phyloP scores from a whole-genome alignment of 1,284 basidiomycete genomes.

The Puccinia horiana region DNA sequence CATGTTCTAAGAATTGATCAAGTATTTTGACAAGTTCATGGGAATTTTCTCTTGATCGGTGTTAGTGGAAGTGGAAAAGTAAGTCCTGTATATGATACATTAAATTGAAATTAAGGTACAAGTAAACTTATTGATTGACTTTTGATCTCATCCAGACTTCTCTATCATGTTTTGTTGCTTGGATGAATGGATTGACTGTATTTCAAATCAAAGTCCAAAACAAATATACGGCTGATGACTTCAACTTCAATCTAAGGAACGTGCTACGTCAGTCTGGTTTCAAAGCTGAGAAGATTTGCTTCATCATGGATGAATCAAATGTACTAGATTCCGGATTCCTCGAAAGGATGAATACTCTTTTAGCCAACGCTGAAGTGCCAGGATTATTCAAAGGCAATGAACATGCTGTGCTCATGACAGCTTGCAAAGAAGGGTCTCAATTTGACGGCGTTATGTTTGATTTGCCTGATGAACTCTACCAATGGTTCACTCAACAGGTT shows the following conservation, averaged over 20 bases:
- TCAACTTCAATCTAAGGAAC: slow-evolving; percentile 92
- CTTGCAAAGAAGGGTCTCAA: slow-evolving; percentile 97
- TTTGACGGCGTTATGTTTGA: slow-evolving; percentile 96
- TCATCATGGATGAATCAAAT: slow-evolving; percentile 99
- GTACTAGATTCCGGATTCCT: slow-evolving; percentile 97
- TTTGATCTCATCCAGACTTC: slow-evolving; percentile 70
- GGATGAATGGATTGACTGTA: slow-evolving; percentile 98
- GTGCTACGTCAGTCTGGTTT: slow-evolving; percentile 92
- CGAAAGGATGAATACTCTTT: slow-evolving; percentile 97
- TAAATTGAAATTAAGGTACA: neutral
- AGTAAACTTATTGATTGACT: neutral
- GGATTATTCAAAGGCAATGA: slow-evolving; percentile 99
- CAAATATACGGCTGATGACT: slow-evolving; percentile 96
- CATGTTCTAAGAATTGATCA: slow-evolving; percentile 96
- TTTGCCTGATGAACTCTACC: slow-evolving; percentile 92
- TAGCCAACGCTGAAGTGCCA: slow-evolving; percentile 99
- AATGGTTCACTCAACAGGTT: slow-evolving; percentile 96
- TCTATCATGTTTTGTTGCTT: slow-evolving; percentile 94
- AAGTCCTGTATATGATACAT: slow-evolving; percentile 53
- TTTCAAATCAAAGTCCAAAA: slow-evolving; percentile 99
- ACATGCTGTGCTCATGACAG: slow-evolving; percentile 92
- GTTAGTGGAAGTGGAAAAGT: slow-evolving; percentile 98
- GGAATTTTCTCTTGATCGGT: slow-evolving; percentile 92
- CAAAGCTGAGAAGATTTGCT: slow-evolving; percentile 98
- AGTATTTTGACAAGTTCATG: slow-evolving; percentile 97